Evolutionary conservation across 305 asterid species (phyloP), one percentile per base, ranked within the genome.

Genomic region (Fraxinus paxiana): DNA sequence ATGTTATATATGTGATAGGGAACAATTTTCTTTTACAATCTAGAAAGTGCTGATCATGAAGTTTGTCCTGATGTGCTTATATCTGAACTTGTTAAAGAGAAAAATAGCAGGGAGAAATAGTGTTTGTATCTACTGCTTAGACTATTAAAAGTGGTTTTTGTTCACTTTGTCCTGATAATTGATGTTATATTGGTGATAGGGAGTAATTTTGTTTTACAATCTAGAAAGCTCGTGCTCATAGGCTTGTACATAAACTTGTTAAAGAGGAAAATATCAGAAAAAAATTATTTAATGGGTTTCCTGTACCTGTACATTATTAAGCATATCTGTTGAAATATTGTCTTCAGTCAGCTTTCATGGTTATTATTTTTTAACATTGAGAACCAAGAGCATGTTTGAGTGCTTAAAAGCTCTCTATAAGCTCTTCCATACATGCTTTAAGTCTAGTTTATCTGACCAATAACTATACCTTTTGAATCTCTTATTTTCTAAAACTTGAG

Each of bases 101-200:
- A 65, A 65, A 24, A 65, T 22, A 26, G 12, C 34, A 12, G 22
- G 61, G 61, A n/a, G 61, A 51, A n/a, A n/a, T 46, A 46, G 18
- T 46, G 99, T 95, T 87, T 80, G 97, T 85, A 83, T 87, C 86
- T 88, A 35, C 85, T 34, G 35, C 81, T 81, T 80, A 22, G 15
- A 67, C 80, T 75, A 28, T 22, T 59, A 15, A 41, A 30, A 31
- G 72, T 28, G 13, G 6, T 35, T 76, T 15, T 13, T 22, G 26
- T 63, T 13, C 61, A 22, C 76, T 75, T 17, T 71, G 54, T 28
- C 76, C 41, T 82, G 65, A 76, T 75, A 56, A 28, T 74, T 71
- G 22, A 71, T 77, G 71, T 73, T 41, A 67, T 30, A 75, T 54
- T 73, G 63, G 67, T 81, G 73, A 75, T 38, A 70, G 75, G 73